Evolutionary conservation across 2,329 filamentous ascomycete species (phyloP).

Genomic region (Aspergillus nomiae): DNA sequence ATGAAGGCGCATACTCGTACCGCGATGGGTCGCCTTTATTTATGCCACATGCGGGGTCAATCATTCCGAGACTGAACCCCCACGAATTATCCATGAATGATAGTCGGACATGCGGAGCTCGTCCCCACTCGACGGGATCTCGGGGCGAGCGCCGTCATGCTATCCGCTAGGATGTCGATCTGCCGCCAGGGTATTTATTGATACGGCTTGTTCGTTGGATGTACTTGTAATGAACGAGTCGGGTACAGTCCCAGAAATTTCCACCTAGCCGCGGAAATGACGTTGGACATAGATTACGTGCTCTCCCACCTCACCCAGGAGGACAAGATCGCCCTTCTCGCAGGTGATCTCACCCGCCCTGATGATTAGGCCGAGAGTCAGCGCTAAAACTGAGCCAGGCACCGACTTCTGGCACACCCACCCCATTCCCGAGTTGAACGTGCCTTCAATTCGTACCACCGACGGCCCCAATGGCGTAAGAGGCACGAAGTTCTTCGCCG

Average conservation of each 20-base stretch:
- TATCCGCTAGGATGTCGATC: not conserved
- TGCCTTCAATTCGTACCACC: conserved; percentile 66
- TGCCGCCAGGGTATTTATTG: not conserved
- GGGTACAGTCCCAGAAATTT: too few species aligned
- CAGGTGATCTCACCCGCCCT: conserved; percentile 12
- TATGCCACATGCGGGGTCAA: not conserved
- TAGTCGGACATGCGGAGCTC: not conserved
- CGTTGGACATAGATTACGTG: conserved; percentile 24
- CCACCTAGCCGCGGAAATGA: not conserved
- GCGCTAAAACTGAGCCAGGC: conserved; percentile 40
- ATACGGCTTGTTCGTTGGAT: not conserved
- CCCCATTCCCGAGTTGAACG: conserved; percentile 59
- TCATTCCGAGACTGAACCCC: not conserved
- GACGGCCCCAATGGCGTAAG: conserved; percentile 72
- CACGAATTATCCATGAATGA: conserved; percentile 1
- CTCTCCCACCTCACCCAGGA: conserved; percentile 20
- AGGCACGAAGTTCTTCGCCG: conserved; percentile 69
- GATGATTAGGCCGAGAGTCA: not conserved
- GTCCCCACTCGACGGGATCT: not conserved
- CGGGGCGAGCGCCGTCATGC: not conserved
- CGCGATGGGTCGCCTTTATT: not conserved
- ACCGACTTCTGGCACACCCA: conserved; percentile 72
- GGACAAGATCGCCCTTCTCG: conserved; percentile 26
- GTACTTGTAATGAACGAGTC: not conserved
- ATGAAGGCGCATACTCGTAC: not conserved